These are phyloP conservation scores for Euphorbia peplus DNA, from an alignment of 345 rosid species.

Conservation along the genomic window DNA sequence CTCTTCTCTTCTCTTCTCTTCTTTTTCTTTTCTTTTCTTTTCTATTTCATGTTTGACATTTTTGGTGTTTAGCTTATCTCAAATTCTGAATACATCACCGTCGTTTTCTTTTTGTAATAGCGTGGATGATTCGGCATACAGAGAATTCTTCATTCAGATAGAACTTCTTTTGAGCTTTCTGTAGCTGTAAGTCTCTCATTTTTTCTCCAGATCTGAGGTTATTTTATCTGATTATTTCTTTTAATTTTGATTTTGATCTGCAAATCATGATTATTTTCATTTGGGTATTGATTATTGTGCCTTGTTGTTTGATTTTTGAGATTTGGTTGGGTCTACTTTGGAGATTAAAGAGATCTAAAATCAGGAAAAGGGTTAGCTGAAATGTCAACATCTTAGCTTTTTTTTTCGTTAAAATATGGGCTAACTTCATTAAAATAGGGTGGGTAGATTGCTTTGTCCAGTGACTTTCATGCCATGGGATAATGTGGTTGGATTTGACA, in stretches of 20 bases:
- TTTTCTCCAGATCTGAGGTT: conserved; percentile 10
- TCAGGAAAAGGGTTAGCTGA: not conserved
- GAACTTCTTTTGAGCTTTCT: not conserved
- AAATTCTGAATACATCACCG: not conserved
- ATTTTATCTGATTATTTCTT: not conserved
- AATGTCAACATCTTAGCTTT: conserved; percentile 4
- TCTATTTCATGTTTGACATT: not conserved
- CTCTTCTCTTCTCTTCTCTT: not conserved
- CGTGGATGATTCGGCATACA: not conserved
- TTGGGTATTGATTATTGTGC: conserved; percentile 1
- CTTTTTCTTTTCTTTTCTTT: not conserved
- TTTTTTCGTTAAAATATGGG: no score
- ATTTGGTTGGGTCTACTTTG: not conserved
- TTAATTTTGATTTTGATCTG: not conserved
- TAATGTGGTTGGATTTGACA: not conserved
- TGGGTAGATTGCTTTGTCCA: not conserved
- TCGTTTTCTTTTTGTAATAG: not conserved
- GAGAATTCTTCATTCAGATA: not conserved
- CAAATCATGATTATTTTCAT: not conserved
- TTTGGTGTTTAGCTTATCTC: not conserved
- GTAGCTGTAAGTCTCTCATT: not conserved
- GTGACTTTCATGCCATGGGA: not conserved
- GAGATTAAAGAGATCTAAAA: conserved; percentile 4
- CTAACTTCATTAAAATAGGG: no score
- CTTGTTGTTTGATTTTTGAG: not conserved